Evolutionary conservation across 2,329 filamentous ascomycete genomes (phyloP), one percentile per base, ranked within the genome.

Genomic region (Epichloe baconii): DNA sequence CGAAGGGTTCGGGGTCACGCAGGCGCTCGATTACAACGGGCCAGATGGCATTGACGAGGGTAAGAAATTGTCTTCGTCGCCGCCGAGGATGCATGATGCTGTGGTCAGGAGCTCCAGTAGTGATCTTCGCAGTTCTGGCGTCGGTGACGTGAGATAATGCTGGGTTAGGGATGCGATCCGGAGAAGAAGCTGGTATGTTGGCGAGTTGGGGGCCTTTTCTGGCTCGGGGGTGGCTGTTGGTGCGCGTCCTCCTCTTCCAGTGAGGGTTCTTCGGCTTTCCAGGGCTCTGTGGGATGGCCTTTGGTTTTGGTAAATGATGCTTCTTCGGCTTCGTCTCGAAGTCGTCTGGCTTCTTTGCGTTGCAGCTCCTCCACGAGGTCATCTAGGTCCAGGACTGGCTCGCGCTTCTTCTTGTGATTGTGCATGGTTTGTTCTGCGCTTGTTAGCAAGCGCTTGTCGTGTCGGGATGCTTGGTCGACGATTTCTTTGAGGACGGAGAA

Each of bases 11-110:
- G 4, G 68, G 56, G 56, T 88, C 86, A 56, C 81, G 78, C 5
- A 88, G 71, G 23, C 82, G 75, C n/a, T 75, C 73, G 2, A 84
- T 70, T 5, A 95, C 71, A 6, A 94, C 84, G 0, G 90, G 89
- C 91, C 91, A 98, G 7, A 97, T 73, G 3, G 85, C 83, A 66
- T 97, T 93, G 58, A 97, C 82, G 0, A 97, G 75, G 93, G 93
- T 2, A 98, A 70, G 63, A 95, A 96, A 0, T 82, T 80, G 54
- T 90, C 82, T 62, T 95, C 86, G 57, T 96, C 82, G 3, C 73
- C 74, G 0, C 85, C 79, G 3, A 98, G 77, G 1, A 86, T 76
- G 1, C 83, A 79, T 4, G 85, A 78, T 3, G 88, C 83, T 0
- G 82, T 88, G 26, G 77, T 71, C 12, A 97, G 77, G 5, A 97